Percentiles rank a stretch among this genome's conserved stretches.
Conservation (phyloP, 2,329 filamentous ascomycete species). For the Aureobasidium sp. region DNA sequence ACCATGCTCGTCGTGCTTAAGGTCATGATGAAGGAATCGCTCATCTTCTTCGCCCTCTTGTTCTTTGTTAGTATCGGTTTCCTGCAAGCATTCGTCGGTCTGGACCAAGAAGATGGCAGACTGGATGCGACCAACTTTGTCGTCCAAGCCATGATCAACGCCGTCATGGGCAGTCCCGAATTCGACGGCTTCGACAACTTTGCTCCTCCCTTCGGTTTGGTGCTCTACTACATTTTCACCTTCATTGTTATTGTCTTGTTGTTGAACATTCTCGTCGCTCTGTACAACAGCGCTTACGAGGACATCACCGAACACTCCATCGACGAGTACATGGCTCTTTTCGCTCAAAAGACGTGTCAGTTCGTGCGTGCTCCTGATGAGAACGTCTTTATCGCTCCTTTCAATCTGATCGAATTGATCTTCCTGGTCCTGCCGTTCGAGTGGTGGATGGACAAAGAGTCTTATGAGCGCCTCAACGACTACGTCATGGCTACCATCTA, state of each 20-base stretch:
- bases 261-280: conserved; percentile 90
- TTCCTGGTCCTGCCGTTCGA: conserved; percentile 71
- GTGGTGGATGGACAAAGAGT: conserved; percentile 78
- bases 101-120: conserved; percentile 71
- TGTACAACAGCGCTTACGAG: conserved; percentile 94
- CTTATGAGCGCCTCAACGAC: conserved; percentile 79
- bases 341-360: conserved; percentile 89
- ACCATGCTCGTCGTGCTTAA: conserved; percentile 97
- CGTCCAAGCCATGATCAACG: conserved; percentile 74
- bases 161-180: conserved; percentile 84
- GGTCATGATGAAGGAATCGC: conserved; percentile 55
- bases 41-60: conserved; percentile 93
- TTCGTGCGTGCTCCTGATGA: conserved; percentile 95
- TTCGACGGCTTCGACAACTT: conserved; percentile 86
- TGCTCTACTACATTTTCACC: conserved; percentile 95
- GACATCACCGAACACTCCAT: conserved; percentile 88
- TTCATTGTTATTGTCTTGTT: conserved; percentile 94
- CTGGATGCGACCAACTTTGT: conserved; percentile 58
- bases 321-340: conserved; percentile 91
- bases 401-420: conserved; percentile 88
- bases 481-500: conserved; percentile 81
- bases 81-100: conserved; percentile 85
- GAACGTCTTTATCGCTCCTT: conserved; percentile 93
- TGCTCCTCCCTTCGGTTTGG: conserved; percentile 82
- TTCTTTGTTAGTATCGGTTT: conserved; percentile 77